Evolutionary conservation across 805 yeast genomes (phyloP), one percentile per base, ranked within the genome.

Genomic region (Ogataea henricii): DNA sequence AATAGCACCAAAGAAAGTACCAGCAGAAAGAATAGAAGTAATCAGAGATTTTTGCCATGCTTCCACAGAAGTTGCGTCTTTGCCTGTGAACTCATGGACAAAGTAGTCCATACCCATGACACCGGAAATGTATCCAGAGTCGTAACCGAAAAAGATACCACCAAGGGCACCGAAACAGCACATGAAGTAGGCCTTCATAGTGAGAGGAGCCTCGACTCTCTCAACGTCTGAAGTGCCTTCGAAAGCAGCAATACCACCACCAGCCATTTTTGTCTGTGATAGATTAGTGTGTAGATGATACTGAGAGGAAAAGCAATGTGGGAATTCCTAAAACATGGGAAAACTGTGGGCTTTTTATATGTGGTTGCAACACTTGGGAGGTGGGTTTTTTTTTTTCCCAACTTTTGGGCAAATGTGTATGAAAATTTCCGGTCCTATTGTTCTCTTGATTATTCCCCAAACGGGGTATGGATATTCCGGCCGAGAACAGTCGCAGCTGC

Each of bases 11-110:
- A 74, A 68, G 57, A 83, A 82, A 12, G 89, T 85, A 54, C 91
- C 91, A 47, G 82, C 74, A 18, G 89, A 82, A 46, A 85, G 72
- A 47, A 84, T 81, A 14, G 89, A 85, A n/a, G 87, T 85, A 42
- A 85, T 79, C 38, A 86, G 60, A 36, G 72, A 68, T 51, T 65
- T 65, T 48, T 65, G 56, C 59, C 63, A 68, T 2, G 72, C 34
- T 4, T 51, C 55, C 3, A 68, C 44, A 21, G 58, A 61, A 36
- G 46, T 60, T 1, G 34, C 46, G 14, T 43, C 59, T 26, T 58
- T 57, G 22, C 56, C 56, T 5, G 67, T 59, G 48, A 67, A 65
- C 21, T 49, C 42, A 6, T 60, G 52, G 47, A 68, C 58, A 51
- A 68, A 48, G 57, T 78, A 82, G 26, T 67, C 62, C 89, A 83